phyloP scores from a whole-genome alignment of 306 rosid species.

The Cucurbita pepo region DNA sequence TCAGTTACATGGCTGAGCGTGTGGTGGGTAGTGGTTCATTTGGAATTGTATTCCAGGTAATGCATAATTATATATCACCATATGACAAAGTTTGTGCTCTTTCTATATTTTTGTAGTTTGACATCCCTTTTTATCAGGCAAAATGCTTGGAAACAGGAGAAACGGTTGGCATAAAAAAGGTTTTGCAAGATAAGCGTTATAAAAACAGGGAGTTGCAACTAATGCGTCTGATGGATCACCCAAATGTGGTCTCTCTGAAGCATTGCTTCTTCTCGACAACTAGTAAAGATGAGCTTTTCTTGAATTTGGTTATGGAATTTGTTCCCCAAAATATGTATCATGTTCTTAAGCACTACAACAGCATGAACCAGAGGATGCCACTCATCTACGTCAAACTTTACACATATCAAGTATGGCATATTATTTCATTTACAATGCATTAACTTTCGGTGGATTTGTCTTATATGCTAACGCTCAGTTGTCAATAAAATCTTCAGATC shows the following conservation, averaged over 20 bases:
- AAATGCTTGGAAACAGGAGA: conserved; percentile 90
- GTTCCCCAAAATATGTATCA: conserved; percentile 79
- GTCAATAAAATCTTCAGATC: conserved; percentile 34
- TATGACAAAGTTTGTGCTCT: not conserved
- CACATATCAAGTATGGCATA: conserved; percentile 67
- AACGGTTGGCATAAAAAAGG: conserved; percentile 84
- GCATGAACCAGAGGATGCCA: conserved; percentile 83
- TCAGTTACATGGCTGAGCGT: conserved; percentile 98
- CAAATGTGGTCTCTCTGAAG: conserved; percentile 72
- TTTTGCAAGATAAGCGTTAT: conserved; percentile 77
- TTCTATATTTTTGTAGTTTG: conserved; percentile 9
- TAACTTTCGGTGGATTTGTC: not conserved
- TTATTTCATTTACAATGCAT: not conserved
- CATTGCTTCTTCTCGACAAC: conserved; percentile 91
- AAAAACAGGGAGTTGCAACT: conserved; percentile 86
- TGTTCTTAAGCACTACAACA: conserved; percentile 72
- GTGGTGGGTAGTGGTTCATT: conserved; percentile 93
- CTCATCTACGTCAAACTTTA: conserved; percentile 78
- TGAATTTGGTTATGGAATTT: conserved; percentile 91
- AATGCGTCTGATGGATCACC: conserved; percentile 96
- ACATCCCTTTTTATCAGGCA: conserved; percentile 31
- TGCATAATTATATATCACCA: conserved; percentile 2
- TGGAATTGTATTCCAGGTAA: conserved; percentile 89
- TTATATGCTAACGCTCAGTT: conserved; percentile 2
- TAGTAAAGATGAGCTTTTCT: conserved; percentile 70